Evolutionary conservation across 768 basidiomycete genomes (phyloP).

Genomic region (Leccinum subtestaceum): DNA sequence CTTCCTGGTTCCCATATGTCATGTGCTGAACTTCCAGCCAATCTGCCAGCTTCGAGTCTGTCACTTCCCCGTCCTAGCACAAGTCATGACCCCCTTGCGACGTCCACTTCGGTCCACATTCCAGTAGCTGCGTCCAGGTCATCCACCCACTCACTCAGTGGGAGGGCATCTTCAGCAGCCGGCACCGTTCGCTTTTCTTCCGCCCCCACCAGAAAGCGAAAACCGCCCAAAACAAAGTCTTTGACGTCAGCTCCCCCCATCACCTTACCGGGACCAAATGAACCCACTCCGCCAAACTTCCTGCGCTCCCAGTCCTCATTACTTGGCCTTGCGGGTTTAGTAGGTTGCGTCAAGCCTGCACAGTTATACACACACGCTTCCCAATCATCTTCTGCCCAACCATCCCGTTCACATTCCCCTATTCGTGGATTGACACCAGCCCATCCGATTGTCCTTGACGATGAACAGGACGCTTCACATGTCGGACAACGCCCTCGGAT

Average conservation of each 20-base stretch:
- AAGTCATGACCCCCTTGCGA: conserved; percentile 30
- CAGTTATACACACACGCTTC: conserved; percentile 13
- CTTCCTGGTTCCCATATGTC: conserved; percentile 88
- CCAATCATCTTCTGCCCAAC: conserved; percentile 21
- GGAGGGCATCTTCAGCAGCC: conserved; percentile 11
- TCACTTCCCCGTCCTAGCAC: conserved; percentile 9
- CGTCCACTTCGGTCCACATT: not conserved
- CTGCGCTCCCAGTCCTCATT: conserved; percentile 71
- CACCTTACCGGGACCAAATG: conserved; percentile 57
- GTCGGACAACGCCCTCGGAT: conserved; percentile 13
- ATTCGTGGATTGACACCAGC: conserved; percentile 50
- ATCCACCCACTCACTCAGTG: conserved; percentile 9
- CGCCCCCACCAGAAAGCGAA: conserved; percentile 32
- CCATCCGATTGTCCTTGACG: conserved; percentile 73
- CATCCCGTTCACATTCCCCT: conserved; percentile 36
- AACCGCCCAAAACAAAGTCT: conserved; percentile 36
- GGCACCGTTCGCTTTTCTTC: not conserved
- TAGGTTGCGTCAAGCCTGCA: conserved; percentile 62
- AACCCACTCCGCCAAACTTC: conserved; percentile 63
- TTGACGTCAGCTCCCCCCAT: conserved; percentile 56
- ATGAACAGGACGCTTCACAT: conserved; percentile 40
- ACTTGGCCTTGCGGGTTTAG: conserved; percentile 68
- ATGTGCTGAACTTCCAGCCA: conserved; percentile 82
- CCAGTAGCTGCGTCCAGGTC: conserved; percentile 12
- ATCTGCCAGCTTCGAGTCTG: conserved; percentile 71